Evolutionary conservation across 1,284 basidiomycete species (phyloP), one percentile per base, ranked within the genome.

Genomic region (Melampsora larici-populina): DNA sequence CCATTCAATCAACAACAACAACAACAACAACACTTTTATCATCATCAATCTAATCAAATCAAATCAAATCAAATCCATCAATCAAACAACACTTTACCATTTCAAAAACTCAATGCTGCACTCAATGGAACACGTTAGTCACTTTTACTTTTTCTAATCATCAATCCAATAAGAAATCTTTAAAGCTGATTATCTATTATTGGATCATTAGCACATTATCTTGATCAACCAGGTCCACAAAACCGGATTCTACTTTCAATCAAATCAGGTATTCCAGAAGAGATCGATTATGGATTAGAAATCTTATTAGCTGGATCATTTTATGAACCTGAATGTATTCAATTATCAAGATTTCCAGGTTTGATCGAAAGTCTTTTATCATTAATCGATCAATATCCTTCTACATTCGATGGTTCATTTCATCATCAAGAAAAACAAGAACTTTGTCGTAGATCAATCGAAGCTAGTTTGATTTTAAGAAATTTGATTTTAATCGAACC

Each of bases 191-290:
- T n/a, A n/a, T n/a, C n/a, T n/a, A n/a, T n/a, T n/a, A n/a, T n/a
- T n/a, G n/a, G n/a, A n/a, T n/a, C 33, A 3, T 17, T 43, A 63
- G 43, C 65, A 4, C 64, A 76, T 33, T 55, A 67, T n/a, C 66
- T 76, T 40, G 29, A 58, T n/a, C 66, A 58, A 36, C 73, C 73
- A 51, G 73, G 65, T 26, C 49, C 66, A 17, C 66, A 58, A n/a
- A 76, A 76, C 49, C 40, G 65, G 24, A 62, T 76, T n/a, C 51
- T 76, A 18, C 65, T 76, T 15, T 67, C 73, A 6, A 40, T 76
- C 33, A 67, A 62, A 60, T 76, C 73, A 9, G 60, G 40, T 0
- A 55, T 76, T 48, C 17, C 64, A 6, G 31, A 68, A 21, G 65
- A 76, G 43, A 43, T 49, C 46, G 65, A 76, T 26, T 68, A 33